Conservation (phyloP, 805 yeast species). For the Candida cerambycidarum region DNA sequence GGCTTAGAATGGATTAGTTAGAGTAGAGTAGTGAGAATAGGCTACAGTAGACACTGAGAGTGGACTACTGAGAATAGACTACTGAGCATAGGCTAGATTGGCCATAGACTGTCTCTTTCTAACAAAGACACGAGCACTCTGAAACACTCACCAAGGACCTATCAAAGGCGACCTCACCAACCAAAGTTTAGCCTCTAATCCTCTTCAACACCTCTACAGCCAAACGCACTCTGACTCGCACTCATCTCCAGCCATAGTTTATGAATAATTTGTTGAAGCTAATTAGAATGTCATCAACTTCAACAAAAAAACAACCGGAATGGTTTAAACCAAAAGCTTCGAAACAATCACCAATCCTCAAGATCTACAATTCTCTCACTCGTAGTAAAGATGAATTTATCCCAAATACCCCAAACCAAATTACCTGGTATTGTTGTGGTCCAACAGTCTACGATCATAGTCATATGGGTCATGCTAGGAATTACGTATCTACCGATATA, state of each 20-base stretch:
- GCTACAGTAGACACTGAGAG: too few relatives aligned
- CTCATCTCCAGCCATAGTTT: neutral
- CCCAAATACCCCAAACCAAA: slow-evolving; percentile 63
- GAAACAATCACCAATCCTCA: slow-evolving; percentile 37
- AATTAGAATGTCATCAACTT: slow-evolving; percentile 18
- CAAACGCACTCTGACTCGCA: too few relatives aligned
- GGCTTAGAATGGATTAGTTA: too few relatives aligned
- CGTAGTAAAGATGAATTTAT: slow-evolving; percentile 74
- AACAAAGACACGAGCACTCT: too few relatives aligned
- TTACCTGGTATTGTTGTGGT: slow-evolving; percentile 97
- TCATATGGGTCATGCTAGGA: slow-evolving; percentile 99
- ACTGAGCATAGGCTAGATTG: too few relatives aligned
- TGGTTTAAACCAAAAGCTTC: slow-evolving; percentile 26
- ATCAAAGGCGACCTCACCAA: too few relatives aligned
- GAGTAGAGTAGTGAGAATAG: too few relatives aligned
- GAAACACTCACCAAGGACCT: too few relatives aligned
- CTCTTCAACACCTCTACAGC: neutral
- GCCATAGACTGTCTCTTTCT: too few relatives aligned
- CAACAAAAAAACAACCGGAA: slow-evolving; percentile 31
- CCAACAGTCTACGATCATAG: slow-evolving; percentile 96
- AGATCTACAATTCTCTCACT: slow-evolving; percentile 80
- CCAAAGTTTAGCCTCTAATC: neutral
- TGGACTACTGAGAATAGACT: too few relatives aligned
- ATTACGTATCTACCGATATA: slow-evolving; percentile 92
- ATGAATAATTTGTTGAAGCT: neutral